Evolutionary conservation across 106 monocot genomes (phyloP).

Genomic region (Acorus calamus): DNA sequence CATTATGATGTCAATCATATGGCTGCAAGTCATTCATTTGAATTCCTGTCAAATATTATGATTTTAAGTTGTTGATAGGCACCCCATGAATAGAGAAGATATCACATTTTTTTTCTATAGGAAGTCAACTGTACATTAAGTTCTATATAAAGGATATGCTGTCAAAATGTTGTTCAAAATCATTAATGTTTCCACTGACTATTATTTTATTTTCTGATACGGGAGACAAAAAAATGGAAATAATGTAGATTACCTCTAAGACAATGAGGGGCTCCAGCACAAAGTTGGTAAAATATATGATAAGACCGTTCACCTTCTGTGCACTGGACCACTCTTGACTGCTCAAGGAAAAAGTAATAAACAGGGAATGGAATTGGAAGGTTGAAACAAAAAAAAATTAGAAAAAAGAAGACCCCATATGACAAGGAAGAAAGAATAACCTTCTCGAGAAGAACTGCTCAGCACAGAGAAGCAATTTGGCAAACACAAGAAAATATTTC

Average conservation of each 20-base stretch:
- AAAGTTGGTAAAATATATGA: conserved; percentile 98
- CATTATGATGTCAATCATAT: too few species aligned
- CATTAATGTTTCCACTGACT: too few species aligned
- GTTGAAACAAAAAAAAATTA: neutral
- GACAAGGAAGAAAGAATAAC: conserved; percentile 27
- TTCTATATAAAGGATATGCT: too few species aligned
- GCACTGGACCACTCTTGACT: conserved; percentile 99
- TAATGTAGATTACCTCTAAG: conserved; percentile 52
- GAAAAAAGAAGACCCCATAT: neutral
- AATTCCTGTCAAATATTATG: too few species aligned
- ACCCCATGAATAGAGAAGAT: neutral
- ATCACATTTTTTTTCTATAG: too few species aligned
- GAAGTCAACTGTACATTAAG: too few species aligned
- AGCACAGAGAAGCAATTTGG: neutral
- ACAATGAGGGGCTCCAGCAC: conserved; percentile 73
- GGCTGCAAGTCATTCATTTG: too few species aligned
- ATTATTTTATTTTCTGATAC: neutral
- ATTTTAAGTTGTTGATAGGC: neutral
- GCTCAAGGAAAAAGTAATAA: conserved; percentile 21
- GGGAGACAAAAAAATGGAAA: neutral
- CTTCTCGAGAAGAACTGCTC: conserved; percentile 92
- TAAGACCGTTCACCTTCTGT: conserved; percentile 83
- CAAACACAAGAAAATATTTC: conserved; percentile 9
- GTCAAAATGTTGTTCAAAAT: too few species aligned
- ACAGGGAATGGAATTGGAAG: neutral